Conservation (phyloP, 2,329 filamentous ascomycete species). For the Colletotrichum phormii region DNA sequence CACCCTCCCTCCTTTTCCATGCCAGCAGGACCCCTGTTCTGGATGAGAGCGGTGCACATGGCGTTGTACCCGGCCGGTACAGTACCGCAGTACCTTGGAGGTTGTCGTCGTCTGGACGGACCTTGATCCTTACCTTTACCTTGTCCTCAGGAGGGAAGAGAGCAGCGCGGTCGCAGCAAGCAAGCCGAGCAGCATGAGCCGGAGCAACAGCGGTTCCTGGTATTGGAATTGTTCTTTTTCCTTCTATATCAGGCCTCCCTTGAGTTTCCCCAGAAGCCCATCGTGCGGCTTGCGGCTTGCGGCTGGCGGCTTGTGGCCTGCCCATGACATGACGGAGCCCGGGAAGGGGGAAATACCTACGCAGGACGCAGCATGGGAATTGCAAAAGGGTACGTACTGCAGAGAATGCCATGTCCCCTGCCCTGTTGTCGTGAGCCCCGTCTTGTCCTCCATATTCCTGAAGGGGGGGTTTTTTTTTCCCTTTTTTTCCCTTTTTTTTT, state of each 20-base stretch:
- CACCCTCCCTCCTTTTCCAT: constrained; percentile 28
- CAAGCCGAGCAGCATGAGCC: background rate
- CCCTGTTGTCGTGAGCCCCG: constrained; percentile 3
- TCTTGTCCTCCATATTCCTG: constrained; percentile 7
- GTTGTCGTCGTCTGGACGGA: background rate
- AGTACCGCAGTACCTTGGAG: constrained; percentile 20
- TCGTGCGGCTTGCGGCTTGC: background rate
- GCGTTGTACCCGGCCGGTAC: constrained; percentile 27
- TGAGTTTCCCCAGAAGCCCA: constrained; percentile 16
- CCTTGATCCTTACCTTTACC: constrained; percentile 17
- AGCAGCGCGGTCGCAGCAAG: background rate
- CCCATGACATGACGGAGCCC: background rate
- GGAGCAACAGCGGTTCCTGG: constrained; percentile 16
- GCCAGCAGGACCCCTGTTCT: constrained; percentile 34
- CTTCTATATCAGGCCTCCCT: constrained; percentile 32
- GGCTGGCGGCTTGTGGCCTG: background rate
- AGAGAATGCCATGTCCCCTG: background rate
- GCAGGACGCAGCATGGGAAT: too few relatives aligned
- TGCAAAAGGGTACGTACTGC: constrained; percentile 12
- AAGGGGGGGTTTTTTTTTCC: constrained; percentile 30
- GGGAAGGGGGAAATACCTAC: background rate
- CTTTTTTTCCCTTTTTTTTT: background rate
- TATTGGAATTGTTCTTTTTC: constrained; percentile 33
- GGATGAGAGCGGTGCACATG: constrained; percentile 28
- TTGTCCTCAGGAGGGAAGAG: background rate